These are phyloP conservation scores for Jimgerdemannia lactiflua DNA, from an alignment of 192 early-diverging fungal species.

Conservation along the genomic window DNA sequence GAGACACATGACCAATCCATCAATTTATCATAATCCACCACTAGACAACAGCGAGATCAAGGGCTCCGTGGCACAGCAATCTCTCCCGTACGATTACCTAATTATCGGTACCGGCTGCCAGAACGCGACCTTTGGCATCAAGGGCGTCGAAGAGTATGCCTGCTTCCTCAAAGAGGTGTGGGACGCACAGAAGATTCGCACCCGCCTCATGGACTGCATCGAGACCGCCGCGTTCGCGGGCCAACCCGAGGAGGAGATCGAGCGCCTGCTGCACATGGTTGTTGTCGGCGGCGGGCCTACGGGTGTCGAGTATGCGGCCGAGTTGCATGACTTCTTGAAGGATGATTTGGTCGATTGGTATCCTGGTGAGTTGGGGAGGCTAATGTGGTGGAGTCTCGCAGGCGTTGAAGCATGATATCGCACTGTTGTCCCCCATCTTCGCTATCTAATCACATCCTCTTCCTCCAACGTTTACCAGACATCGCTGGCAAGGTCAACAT, in stretches of 20 bases:
- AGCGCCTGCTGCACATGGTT: conserved; percentile 76
- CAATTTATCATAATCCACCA: background rate
- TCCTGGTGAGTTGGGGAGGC: conserved; percentile 37
- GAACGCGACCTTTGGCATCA: conserved; percentile 80
- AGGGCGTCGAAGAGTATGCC: conserved; percentile 68
- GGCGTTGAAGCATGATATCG: background rate
- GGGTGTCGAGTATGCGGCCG: conserved; percentile 74
- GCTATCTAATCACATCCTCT: background rate
- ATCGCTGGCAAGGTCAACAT: conserved; percentile 74
- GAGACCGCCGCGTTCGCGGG: conserved; percentile 69
- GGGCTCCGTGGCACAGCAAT: conserved; percentile 49
- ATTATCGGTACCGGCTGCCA: conserved; percentile 76
- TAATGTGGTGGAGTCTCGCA: too few relatives aligned
- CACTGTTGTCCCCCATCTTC: too few relatives aligned
- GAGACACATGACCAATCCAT: background rate
- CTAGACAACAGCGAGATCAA: conserved; percentile 71
- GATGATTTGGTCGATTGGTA: conserved; percentile 75
- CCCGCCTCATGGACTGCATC: conserved; percentile 74
- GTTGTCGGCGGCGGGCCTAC: conserved; percentile 73
- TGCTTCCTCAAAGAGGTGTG: conserved; percentile 77
- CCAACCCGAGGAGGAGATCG: conserved; percentile 65
- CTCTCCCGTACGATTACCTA: conserved; percentile 73
- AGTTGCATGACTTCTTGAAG: conserved; percentile 78
- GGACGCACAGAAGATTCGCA: conserved; percentile 81
- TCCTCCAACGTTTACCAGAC: conserved; percentile 28